Percentiles rank a stretch among this genome's conserved stretches.
phyloP scores from a whole-genome alignment of 179 eudicot genomes.

The Vitellaria paradoxa region DNA sequence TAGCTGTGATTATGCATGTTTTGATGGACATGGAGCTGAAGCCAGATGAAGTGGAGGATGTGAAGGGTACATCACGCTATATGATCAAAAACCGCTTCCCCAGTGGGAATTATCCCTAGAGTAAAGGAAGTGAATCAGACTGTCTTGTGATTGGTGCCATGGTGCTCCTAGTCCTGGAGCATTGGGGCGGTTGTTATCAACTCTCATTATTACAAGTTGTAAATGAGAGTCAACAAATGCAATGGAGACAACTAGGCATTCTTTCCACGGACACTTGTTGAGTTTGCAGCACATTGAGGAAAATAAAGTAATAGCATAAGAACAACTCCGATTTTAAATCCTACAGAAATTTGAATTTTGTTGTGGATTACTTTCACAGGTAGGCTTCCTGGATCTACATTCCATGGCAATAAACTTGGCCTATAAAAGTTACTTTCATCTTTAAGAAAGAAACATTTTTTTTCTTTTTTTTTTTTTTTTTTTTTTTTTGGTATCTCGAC shows the following conservation, averaged over 20 bases:
- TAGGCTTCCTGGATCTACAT: not conserved
- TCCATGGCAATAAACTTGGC: not conserved
- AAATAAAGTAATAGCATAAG: not conserved
- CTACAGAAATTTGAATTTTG: not conserved
- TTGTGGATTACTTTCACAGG: not conserved
- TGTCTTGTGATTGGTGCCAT: slow-evolving; percentile 82
- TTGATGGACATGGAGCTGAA: slow-evolving; percentile 68
- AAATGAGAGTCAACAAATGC: not conserved
- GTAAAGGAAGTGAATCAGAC: slow-evolving; percentile 68
- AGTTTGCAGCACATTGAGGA: not conserved
- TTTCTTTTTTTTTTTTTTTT: not conserved
- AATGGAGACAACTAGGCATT: not conserved
- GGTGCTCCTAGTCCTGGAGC: slow-evolving; percentile 79
- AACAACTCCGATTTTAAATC: not conserved
- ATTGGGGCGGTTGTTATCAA: not conserved
- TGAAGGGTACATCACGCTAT: slow-evolving; percentile 58
- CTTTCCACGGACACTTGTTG: not conserved
- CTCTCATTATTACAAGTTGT: too few relatives aligned
- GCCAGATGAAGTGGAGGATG: slow-evolving; percentile 58
- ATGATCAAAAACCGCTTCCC: slow-evolving; percentile 70
- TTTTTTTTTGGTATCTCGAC: not conserved
- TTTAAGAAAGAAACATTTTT: not conserved
- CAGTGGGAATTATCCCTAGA: slow-evolving; percentile 77
- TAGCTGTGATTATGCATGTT: slow-evolving; percentile 81
- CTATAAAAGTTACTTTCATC: not conserved